Evolutionary conservation across 1,284 basidiomycete species (phyloP).

Genomic region (Grifola frondosa): DNA sequence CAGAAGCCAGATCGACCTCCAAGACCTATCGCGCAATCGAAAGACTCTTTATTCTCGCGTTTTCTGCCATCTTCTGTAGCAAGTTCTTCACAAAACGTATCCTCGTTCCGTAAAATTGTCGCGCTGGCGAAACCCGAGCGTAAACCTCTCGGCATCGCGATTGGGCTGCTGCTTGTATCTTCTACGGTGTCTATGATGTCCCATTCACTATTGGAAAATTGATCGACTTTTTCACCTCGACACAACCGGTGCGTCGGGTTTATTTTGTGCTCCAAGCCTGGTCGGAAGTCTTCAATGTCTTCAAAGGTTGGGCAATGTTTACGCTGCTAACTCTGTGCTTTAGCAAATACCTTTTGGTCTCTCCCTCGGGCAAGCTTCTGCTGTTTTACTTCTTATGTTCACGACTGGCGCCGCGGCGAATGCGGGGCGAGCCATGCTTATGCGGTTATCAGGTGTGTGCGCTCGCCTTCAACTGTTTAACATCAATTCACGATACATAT

Average conservation of each 20-base stretch:
- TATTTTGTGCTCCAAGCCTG: too few relatives aligned
- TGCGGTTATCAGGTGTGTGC: conserved; percentile 74
- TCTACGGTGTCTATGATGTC: conserved; percentile 84
- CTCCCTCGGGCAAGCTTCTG: conserved; percentile 80
- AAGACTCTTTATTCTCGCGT: conserved; percentile 39
- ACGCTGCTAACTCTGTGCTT: neutral
- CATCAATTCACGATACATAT: neutral
- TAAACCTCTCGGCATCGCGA: conserved; percentile 69
- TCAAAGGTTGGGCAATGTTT: too few relatives aligned
- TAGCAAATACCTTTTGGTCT: conserved; percentile 79
- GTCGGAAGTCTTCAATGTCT: too few relatives aligned
- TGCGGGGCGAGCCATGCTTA: conserved; percentile 83
- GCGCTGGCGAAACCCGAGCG: conserved; percentile 78
- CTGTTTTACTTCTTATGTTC: conserved; percentile 76
- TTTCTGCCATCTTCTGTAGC: conserved; percentile 37
- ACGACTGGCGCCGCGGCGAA: conserved; percentile 88
- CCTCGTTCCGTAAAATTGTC: conserved; percentile 74
- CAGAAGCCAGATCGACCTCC: conserved; percentile 1
- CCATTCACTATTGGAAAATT: conserved; percentile 89
- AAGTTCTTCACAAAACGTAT: conserved; percentile 39
- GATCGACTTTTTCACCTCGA: conserved; percentile 86
- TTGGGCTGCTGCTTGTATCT: conserved; percentile 67
- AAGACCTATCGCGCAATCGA: conserved; percentile 17
- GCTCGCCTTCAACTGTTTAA: neutral
- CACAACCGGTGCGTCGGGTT: conserved; percentile 58